Conservation (phyloP, 2,329 filamentous ascomycete species). For the Monosporascus sp. region DNA sequence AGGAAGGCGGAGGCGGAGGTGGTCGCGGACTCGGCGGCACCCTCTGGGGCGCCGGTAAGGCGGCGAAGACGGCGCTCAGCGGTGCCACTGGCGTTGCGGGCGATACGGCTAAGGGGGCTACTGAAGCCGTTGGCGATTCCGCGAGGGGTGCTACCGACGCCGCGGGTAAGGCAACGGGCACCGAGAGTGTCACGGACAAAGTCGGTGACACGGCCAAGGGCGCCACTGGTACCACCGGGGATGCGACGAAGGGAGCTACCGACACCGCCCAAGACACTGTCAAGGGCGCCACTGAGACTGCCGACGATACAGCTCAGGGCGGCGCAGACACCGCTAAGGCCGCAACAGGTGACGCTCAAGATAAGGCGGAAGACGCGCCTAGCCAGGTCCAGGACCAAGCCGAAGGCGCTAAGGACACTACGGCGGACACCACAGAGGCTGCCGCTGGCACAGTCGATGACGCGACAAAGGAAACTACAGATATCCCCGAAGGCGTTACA, state of each 20-base stretch:
- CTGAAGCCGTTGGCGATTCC: conserved; percentile 16
- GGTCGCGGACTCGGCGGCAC: conserved; percentile 11
- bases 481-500: conserved; percentile 19
- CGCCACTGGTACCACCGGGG: conserved; percentile 11
- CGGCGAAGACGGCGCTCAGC: conserved; percentile 14
- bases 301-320: conserved; percentile 7
- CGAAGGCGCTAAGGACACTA: conserved; percentile 13
- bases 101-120: conserved; percentile 16
- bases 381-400: conserved; percentile 9
- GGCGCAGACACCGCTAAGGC: conserved; percentile 12
- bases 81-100: conserved; percentile 18
- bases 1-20: conserved; percentile 1
- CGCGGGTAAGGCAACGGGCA: conserved; percentile 14
- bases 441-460: conserved; percentile 13
- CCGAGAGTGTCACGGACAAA: conserved; percentile 16
- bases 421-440: conserved; percentile 9
- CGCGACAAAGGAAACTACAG: conserved; percentile 14
- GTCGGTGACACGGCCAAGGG: conserved; percentile 18
- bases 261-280: conserved; percentile 10
- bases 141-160: conserved; percentile 16
- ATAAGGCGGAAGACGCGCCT: conserved; percentile 10
- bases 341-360: conserved; percentile 6
- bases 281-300: conserved; percentile 4
- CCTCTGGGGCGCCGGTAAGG: conserved; percentile 18
- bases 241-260: conserved; percentile 4